Evolutionary conservation across 306 rosid species (phyloP).

Genomic region (Benincasa hispida): DNA sequence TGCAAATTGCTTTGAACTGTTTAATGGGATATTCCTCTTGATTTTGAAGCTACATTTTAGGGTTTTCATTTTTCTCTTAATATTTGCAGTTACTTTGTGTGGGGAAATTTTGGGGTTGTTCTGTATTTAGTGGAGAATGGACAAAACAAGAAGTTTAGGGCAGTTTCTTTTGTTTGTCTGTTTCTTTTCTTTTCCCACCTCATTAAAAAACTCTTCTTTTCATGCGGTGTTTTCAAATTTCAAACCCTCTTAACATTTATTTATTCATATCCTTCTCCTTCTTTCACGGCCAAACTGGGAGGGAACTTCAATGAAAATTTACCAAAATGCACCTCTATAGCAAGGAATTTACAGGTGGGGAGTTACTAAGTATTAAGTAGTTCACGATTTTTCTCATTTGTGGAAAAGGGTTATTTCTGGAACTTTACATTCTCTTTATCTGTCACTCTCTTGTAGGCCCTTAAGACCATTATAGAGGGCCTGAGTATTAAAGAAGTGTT

Average conservation of each 20-base stretch:
- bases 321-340: neutral
- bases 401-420: constrained; percentile 8
- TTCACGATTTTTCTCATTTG: neutral
- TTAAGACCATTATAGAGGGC: constrained; percentile 5
- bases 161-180: neutral
- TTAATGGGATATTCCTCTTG: neutral
- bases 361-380: neutral
- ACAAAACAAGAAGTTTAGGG: constrained; percentile 13
- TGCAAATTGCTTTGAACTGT: neutral
- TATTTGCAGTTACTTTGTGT: neutral
- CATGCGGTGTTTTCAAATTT: constrained; percentile 13
- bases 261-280: constrained; percentile 20
- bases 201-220: constrained; percentile 2
- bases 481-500: constrained; percentile 6
- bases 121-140: neutral
- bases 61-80: neutral
- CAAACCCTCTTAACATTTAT: constrained; percentile 13
- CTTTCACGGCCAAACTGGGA: constrained; percentile 61
- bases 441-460: constrained; percentile 10
- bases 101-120: neutral
- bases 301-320: neutral
- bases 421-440: neutral
- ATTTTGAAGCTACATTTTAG: neutral
- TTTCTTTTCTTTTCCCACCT: neutral
- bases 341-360: neutral